These are phyloP conservation scores for Acacia acuminata DNA, from an alignment of 306 rosid species.

Conservation along the genomic window DNA sequence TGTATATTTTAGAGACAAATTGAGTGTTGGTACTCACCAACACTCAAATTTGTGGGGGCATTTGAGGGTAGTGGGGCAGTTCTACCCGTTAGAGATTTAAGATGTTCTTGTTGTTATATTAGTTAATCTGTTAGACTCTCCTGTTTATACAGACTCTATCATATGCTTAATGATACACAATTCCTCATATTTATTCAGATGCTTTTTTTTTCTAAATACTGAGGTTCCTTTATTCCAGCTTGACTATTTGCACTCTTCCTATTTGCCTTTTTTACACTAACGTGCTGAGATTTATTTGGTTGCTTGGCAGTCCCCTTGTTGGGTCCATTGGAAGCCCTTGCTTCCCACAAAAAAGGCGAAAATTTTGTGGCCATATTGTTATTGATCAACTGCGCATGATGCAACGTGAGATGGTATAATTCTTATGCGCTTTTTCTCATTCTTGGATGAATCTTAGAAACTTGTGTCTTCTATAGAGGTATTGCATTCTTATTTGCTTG, in stretches of 20 bases:
- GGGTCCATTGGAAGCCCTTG: constrained; percentile 56
- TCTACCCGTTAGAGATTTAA: not conserved
- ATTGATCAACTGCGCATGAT: constrained; percentile 53
- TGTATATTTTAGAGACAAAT: not conserved
- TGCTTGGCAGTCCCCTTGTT: constrained; percentile 63
- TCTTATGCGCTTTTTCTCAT: constrained; percentile 17
- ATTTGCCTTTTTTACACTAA: not conserved
- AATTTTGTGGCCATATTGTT: constrained; percentile 68
- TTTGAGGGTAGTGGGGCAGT: not conserved
- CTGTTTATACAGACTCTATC: not conserved
- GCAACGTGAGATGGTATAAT: constrained; percentile 68
- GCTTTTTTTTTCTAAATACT: not conserved
- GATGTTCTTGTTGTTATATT: not conserved
- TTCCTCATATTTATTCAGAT: not conserved
- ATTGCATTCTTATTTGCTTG: constrained; percentile 26
- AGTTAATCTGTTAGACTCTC: not conserved
- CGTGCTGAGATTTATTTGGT: constrained; percentile 24
- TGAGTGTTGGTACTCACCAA: not conserved
- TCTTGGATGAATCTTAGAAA: not conserved
- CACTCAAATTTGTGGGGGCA: not conserved
- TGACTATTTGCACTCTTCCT: constrained; percentile 16
- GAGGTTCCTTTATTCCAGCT: not conserved
- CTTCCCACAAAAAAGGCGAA: constrained; percentile 58
- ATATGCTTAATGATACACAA: not conserved
- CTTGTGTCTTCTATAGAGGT: not conserved